Evolutionary conservation across 1,284 basidiomycete species (phyloP).

Genomic region (Ceratobasidium papillatum): DNA sequence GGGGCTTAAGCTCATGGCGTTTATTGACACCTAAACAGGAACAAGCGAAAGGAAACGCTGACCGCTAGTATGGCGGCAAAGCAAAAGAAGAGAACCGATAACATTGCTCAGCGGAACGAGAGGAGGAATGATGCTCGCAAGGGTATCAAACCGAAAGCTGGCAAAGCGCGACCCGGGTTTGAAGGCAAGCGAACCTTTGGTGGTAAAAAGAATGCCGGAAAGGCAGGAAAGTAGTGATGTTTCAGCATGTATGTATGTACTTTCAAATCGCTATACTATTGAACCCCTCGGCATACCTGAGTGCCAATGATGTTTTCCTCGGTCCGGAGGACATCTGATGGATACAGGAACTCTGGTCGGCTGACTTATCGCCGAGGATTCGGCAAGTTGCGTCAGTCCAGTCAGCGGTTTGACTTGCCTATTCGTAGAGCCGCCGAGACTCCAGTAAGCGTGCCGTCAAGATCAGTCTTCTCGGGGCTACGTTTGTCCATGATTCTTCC

Average conservation of each 20-base stretch:
- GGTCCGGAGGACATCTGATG: background rate
- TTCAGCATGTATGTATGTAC: background rate
- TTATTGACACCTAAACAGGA: conserved; percentile 60
- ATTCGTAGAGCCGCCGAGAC: background rate
- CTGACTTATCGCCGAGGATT: conserved; percentile 20
- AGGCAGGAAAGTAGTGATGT: background rate
- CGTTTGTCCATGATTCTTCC: background rate
- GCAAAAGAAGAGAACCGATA: conserved; percentile 88
- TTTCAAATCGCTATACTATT: background rate
- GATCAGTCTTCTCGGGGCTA: background rate
- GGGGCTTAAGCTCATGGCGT: background rate
- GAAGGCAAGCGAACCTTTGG: conserved; percentile 75
- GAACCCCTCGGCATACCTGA: background rate
- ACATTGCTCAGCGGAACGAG: conserved; percentile 84
- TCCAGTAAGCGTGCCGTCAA: conserved; percentile 22
- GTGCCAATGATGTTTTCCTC: background rate
- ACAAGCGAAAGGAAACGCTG: conserved; percentile 82
- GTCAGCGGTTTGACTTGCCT: conserved; percentile 3
- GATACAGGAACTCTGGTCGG: background rate
- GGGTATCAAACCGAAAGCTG: conserved; percentile 63
- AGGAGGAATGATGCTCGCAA: conserved; percentile 77
- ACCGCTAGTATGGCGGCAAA: conserved; percentile 76
- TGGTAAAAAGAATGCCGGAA: conserved; percentile 53
- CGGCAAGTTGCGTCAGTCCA: background rate
- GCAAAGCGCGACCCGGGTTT: conserved; percentile 81